These are phyloP conservation scores for Aspergillus puulaauensis DNA, from an alignment of 2,329 filamentous ascomycete species.

Conservation along the genomic window DNA sequence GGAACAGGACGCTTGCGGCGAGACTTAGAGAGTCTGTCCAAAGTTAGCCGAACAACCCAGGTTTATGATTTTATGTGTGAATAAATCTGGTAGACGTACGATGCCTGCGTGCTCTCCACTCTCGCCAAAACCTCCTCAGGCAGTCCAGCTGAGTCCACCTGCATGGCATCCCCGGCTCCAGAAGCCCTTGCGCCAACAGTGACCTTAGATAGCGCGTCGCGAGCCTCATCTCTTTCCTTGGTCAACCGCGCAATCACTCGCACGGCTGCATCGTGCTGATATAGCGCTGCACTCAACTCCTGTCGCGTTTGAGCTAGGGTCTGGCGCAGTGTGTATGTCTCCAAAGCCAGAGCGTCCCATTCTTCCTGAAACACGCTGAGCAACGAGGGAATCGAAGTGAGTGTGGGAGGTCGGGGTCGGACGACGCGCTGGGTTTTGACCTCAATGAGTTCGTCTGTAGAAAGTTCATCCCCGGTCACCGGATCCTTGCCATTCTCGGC, in stretches of 20 bases:
- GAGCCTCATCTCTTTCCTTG: conserved; percentile 88
- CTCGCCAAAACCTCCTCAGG: conserved; percentile 69
- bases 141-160: conserved; percentile 78
- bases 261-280: conserved; percentile 96
- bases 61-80: background rate
- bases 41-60: conserved; percentile 10
- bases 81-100: conserved; percentile 55
- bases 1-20: conserved; percentile 88
- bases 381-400: conserved; percentile 94
- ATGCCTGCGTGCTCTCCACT: conserved; percentile 77
- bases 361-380: conserved; percentile 96
- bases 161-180: conserved; percentile 76
- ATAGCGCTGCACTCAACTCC: conserved; percentile 89
- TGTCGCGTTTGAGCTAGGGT: conserved; percentile 87
- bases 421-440: conserved; percentile 82
- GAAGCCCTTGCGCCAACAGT: conserved; percentile 63
- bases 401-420: conserved; percentile 82
- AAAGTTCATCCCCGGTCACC: conserved; percentile 80
- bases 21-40: conserved; percentile 72
- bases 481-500: conserved; percentile 91
- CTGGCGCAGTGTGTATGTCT: conserved; percentile 87
- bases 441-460: conserved; percentile 80
- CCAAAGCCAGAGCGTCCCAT: conserved; percentile 91
- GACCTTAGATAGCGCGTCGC: conserved; percentile 82
- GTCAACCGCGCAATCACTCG: conserved; percentile 88